A percentile compares a stretch with the other conserved stretches of the same genome.
Conservation (phyloP, 768 basidiomycete species). For the Rhodotorula babjevae region DNA sequence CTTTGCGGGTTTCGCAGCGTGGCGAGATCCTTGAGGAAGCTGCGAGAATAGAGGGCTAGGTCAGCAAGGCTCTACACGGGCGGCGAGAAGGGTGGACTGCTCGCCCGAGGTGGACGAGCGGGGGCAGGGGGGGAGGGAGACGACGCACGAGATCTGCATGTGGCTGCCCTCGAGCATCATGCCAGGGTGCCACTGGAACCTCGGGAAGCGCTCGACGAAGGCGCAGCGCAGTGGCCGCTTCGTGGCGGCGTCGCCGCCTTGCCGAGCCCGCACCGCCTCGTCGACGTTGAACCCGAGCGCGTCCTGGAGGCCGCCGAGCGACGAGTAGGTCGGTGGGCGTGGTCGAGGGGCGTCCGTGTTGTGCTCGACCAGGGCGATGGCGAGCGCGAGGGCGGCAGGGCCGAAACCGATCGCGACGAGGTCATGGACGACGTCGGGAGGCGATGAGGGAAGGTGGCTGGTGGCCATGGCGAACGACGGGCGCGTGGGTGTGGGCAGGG, state of each 20-base stretch:
- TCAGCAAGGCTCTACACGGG: not conserved
- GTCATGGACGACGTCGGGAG: constrained; percentile 47
- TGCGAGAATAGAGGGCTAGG: not conserved
- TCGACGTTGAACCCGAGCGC: constrained; percentile 31
- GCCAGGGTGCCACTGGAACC: constrained; percentile 58
- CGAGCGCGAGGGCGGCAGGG: constrained; percentile 56
- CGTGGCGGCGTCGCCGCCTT: too few species aligned
- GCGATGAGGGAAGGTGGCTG: not conserved
- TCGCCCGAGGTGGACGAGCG: not conserved
- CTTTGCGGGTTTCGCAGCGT: constrained; percentile 56
- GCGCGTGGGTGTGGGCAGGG: not conserved
- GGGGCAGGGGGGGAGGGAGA: not conserved
- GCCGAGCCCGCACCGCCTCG: not conserved
- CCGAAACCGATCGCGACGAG: constrained; percentile 57
- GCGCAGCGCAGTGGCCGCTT: constrained; percentile 42
- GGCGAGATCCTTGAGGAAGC: constrained; percentile 52
- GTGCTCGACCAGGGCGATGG: constrained; percentile 40
- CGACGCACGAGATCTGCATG: constrained; percentile 56
- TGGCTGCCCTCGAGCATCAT: constrained; percentile 56
- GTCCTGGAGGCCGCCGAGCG: constrained; percentile 22
- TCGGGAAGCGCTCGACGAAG: constrained; percentile 54
- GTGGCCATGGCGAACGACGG: not conserved
- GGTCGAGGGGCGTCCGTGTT: constrained; percentile 42
- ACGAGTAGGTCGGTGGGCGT: not conserved
- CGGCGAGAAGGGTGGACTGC: too few species aligned